phyloP scores from a whole-genome alignment of 345 rosid species.

The Jatropha curcas region DNA sequence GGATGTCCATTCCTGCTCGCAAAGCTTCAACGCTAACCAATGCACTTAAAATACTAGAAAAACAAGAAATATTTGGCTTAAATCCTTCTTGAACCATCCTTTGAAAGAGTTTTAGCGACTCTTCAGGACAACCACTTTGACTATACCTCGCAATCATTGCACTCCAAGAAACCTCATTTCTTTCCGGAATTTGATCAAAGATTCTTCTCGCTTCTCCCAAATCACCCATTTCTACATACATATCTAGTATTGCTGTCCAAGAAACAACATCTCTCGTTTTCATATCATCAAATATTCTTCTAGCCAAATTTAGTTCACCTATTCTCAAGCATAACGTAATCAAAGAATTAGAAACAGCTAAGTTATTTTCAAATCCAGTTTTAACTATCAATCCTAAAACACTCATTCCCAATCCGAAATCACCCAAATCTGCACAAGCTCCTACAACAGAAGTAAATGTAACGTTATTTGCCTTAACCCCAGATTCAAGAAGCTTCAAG shows the following conservation, averaged over 20 bases:
- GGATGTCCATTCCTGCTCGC: conserved; percentile 45
- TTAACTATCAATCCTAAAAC: conserved; percentile 49
- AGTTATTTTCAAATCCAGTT: conserved; percentile 40
- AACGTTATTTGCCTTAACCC: conserved; percentile 46
- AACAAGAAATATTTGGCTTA: conserved; percentile 44
- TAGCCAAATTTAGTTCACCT: conserved; percentile 42
- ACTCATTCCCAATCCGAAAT: conserved; percentile 39
- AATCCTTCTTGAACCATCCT: conserved; percentile 39
- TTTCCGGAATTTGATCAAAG: conserved; percentile 52
- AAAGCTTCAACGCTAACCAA: conserved; percentile 43
- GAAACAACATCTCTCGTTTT: conserved; percentile 51
- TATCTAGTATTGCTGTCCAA: conserved; percentile 61
- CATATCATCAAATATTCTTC: conserved; percentile 49
- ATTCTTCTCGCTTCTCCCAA: conserved; percentile 48
- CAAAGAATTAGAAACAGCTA: conserved; percentile 53
- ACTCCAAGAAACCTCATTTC: conserved; percentile 67
- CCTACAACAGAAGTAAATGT: conserved; percentile 48
- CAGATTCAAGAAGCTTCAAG: conserved; percentile 39
- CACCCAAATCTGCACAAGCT: conserved; percentile 42
- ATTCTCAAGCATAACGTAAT: conserved; percentile 50
- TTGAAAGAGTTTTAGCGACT: conserved; percentile 46
- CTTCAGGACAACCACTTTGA: conserved; percentile 51
- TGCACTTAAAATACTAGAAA: conserved; percentile 43
- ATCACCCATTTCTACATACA: conserved; percentile 45
- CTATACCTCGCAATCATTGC: conserved; percentile 56